Percentiles rank a stretch among this genome's conserved stretches.
These are phyloP conservation scores for Solanum chiquidenum DNA, from an alignment of 257 asterid species.

Conservation along the genomic window DNA sequence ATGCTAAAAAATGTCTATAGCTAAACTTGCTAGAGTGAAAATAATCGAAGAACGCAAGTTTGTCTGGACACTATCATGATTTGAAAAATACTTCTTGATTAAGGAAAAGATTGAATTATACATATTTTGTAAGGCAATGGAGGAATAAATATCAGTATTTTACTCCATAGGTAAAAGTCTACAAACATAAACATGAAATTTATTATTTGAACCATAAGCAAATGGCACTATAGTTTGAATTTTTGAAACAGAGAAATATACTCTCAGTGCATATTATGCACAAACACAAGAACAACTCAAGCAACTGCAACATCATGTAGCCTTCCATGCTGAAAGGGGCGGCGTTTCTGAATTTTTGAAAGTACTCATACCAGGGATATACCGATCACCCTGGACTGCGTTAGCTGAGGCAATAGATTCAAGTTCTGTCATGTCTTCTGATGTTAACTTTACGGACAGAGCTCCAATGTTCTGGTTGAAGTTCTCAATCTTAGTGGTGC, in stretches of 20 bases:
- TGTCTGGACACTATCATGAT: neutral
- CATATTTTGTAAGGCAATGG: neutral
- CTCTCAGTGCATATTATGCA: neutral
- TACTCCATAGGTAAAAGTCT: neutral
- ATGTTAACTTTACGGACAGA: conserved; percentile 7
- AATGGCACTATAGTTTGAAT: neutral
- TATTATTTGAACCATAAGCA: neutral
- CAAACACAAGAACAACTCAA: neutral
- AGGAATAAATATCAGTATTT: neutral
- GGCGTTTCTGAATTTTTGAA: conserved; percentile 12
- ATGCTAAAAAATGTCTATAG: neutral
- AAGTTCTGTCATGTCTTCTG: conserved; percentile 18
- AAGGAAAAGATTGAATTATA: neutral
- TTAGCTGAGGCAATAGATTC: conserved; percentile 15
- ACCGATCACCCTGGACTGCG: conserved; percentile 12
- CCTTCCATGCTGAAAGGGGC: conserved; percentile 11
- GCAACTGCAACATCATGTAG: neutral
- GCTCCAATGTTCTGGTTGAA: conserved; percentile 19
- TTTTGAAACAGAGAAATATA: neutral
- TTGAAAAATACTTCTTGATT: neutral
- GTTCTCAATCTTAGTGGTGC: conserved; percentile 19
- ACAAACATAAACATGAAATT: neutral
- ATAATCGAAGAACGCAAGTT: neutral
- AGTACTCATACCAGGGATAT: neutral
- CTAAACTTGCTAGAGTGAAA: too few species aligned